phyloP scores from a whole-genome alignment of 345 rosid genomes.

The Citrus maxima region DNA sequence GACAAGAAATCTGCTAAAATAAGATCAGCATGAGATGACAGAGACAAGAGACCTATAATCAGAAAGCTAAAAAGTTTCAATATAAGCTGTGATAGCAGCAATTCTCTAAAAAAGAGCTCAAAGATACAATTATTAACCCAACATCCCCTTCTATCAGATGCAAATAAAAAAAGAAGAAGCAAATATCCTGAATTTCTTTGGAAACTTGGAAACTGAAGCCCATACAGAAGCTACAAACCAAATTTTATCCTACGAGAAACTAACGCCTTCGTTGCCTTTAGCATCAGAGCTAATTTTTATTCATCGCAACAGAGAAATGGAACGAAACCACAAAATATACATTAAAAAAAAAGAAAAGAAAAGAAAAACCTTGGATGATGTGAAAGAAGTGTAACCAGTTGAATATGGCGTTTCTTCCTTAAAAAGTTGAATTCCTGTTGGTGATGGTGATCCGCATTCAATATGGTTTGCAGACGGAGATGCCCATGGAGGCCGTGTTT shows the following conservation, averaged over 20 bases:
- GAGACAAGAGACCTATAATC: background rate
- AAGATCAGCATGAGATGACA: background rate
- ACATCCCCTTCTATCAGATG: background rate
- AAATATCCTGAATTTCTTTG: background rate
- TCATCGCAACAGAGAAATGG: background rate
- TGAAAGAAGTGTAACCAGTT: slow-evolving; percentile 34
- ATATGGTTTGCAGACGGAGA: slow-evolving; percentile 45
- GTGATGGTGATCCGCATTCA: slow-evolving; percentile 43
- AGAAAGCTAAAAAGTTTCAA: background rate
- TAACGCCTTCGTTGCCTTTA: background rate
- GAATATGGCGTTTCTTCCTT: slow-evolving; percentile 53
- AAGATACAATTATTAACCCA: background rate
- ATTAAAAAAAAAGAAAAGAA: background rate
- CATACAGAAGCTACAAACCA: background rate
- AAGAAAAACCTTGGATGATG: slow-evolving; percentile 52
- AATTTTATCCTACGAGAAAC: background rate
- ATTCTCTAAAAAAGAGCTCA: background rate
- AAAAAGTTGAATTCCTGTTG: slow-evolving; percentile 37
- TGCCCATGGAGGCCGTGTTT: slow-evolving; percentile 64
- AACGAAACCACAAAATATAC: background rate
- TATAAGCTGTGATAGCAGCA: background rate
- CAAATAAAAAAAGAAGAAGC: background rate
- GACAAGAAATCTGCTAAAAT: background rate
- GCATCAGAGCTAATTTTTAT: background rate
- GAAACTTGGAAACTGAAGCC: background rate